These are phyloP conservation scores for Ceratocystis ficicola DNA, from an alignment of 2,329 filamentous ascomycete species.

Conservation along the genomic window DNA sequence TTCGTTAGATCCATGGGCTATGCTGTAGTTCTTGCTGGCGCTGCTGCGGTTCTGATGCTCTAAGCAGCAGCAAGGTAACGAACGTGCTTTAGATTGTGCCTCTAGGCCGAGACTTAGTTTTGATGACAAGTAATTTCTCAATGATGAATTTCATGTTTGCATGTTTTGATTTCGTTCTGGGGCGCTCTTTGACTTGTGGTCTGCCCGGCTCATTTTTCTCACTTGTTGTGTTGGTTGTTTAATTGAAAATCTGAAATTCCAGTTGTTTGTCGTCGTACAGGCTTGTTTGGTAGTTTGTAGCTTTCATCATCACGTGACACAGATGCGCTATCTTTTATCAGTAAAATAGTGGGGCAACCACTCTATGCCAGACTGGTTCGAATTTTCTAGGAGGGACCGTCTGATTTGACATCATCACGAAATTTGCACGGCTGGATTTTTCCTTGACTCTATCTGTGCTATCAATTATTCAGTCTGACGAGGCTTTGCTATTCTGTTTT, in stretches of 20 bases:
- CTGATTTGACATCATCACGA: slow-evolving; percentile 12
- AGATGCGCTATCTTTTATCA: not conserved
- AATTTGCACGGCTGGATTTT: not conserved
- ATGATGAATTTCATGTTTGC: not conserved
- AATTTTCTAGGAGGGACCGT: slow-evolving; percentile 8
- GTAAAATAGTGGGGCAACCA: slow-evolving; percentile 1
- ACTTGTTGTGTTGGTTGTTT: not conserved
- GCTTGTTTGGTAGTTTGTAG: not conserved
- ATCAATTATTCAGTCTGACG: slow-evolving; percentile 3
- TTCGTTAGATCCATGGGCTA: not conserved
- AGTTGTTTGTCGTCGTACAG: not conserved
- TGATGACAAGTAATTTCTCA: not conserved
- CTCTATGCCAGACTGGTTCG: not conserved
- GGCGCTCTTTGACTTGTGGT: not conserved
- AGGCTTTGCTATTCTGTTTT: slow-evolving; percentile 6
- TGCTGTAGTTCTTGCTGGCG: not conserved
- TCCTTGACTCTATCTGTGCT: not conserved
- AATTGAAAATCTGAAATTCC: not conserved
- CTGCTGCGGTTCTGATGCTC: slow-evolving; percentile 11
- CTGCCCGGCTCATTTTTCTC: not conserved
- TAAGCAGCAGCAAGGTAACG: not conserved
- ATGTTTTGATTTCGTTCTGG: not conserved
- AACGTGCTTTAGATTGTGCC: not conserved
- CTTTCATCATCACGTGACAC: slow-evolving; percentile 1
- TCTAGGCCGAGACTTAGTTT: not conserved